Conservation (phyloP, 2,329 filamentous ascomycete species). For the Fusarium clavum region DNA sequence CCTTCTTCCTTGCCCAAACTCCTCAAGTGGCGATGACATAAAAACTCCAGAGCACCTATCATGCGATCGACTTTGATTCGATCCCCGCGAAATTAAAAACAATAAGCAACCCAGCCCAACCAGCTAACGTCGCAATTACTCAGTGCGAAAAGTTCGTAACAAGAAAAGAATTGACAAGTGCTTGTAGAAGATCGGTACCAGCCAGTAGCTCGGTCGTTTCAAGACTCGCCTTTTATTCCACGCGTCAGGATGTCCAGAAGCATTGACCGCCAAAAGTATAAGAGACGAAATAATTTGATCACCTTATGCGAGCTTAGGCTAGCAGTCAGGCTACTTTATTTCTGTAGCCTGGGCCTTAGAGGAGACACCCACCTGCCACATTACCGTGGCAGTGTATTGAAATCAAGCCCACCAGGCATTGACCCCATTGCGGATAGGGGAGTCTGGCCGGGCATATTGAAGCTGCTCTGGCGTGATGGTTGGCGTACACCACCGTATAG, state of each 20-base stretch:
- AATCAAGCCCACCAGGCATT: constrained; percentile 48
- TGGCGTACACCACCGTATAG: constrained; percentile 45
- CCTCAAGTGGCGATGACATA: not conserved
- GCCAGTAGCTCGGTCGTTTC: not conserved
- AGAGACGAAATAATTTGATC: too few relatives aligned
- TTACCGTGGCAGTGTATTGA: constrained; percentile 1
- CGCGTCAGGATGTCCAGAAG: too few relatives aligned
- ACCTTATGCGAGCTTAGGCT: too few relatives aligned
- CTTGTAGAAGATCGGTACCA: not conserved
- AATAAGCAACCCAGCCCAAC: not conserved
- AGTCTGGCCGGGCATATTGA: constrained; percentile 48
- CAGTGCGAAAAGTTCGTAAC: not conserved
- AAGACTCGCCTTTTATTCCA: not conserved
- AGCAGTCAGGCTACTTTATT: too few relatives aligned
- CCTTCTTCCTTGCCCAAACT: not conserved
- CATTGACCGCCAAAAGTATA: too few relatives aligned
- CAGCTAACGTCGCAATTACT: not conserved
- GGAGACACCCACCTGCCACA: too few relatives aligned
- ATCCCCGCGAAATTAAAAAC: not conserved
- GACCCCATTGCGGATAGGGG: constrained; percentile 47
- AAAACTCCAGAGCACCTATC: constrained; percentile 31
- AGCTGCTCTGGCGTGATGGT: constrained; percentile 49
- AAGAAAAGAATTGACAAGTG: not conserved
- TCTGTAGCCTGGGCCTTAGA: too few relatives aligned
- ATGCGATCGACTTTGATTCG: constrained; percentile 11